These are phyloP conservation scores for Babesia ovata DNA, from an alignment of 169 alveolate genomes.

Conservation along the genomic window DNA sequence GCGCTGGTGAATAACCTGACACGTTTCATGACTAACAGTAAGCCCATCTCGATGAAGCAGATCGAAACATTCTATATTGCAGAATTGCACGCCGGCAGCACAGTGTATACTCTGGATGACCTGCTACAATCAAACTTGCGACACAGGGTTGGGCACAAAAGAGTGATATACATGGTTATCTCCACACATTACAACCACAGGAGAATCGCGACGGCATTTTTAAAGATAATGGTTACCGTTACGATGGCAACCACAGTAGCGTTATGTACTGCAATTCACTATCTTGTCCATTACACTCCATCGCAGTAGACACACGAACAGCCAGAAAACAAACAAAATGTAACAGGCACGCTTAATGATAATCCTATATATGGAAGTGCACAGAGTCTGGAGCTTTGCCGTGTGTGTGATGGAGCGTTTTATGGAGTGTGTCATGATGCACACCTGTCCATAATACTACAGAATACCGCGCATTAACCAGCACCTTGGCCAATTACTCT, in stretches of 20 bases:
- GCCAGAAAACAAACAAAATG: neutral
- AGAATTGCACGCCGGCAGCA: neutral
- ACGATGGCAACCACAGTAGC: neutral
- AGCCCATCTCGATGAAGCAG: neutral
- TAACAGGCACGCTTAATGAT: too few species aligned
- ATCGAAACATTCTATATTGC: constrained; percentile 21
- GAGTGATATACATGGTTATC: constrained; percentile 5
- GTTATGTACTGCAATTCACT: neutral
- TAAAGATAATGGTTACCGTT: neutral
- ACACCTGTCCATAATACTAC: too few species aligned
- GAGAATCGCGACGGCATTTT: neutral
- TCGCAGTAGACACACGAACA: neutral
- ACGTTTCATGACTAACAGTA: neutral
- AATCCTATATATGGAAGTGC: too few species aligned
- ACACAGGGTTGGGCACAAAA: neutral
- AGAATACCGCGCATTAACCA: too few species aligned
- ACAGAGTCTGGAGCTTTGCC: too few species aligned
- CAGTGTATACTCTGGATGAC: neutral
- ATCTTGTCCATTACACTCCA: neutral
- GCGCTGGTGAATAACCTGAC: neutral
- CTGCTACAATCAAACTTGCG: neutral
- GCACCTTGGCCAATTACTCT: too few species aligned
- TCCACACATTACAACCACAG: neutral
- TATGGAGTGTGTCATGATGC: too few species aligned
- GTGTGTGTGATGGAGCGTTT: too few species aligned